phyloP scores from a whole-genome alignment of 2,329 filamentous ascomycete genomes.

The Xylaria polymorpha region DNA sequence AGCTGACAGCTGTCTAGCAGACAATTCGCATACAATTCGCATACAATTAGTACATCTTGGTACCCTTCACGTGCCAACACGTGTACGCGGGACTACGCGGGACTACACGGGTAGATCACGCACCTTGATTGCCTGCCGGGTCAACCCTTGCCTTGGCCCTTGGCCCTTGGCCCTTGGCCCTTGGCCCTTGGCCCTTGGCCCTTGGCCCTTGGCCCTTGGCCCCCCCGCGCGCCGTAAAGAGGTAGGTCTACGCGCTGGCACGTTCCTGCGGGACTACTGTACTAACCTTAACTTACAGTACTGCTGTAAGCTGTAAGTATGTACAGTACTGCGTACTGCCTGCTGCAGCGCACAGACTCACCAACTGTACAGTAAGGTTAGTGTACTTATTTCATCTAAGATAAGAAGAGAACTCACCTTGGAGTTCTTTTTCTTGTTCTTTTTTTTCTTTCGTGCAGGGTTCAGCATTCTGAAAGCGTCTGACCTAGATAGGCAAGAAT shows the following conservation, averaged over 20 bases:
- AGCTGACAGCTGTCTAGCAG: neutral
- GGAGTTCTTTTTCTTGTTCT: slow-evolving; percentile 24
- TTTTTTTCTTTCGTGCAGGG: neutral
- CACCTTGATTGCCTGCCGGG: slow-evolving; percentile 17
- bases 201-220: neutral
- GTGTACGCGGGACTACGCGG: slow-evolving; percentile 21
- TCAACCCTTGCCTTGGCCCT: neutral
- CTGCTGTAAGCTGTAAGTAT: slow-evolving; percentile 20
- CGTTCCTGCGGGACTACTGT: slow-evolving; percentile 1
- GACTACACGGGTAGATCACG: slow-evolving; percentile 14
- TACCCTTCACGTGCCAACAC: slow-evolving; percentile 31
- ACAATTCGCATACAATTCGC: too few relatives aligned
- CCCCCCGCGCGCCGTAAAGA: slow-evolving; percentile 15
- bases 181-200: neutral
- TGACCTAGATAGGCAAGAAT: slow-evolving; percentile 10
- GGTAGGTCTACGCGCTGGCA: slow-evolving; percentile 4
- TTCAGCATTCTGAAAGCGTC: slow-evolving; percentile 22
- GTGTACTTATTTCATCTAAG: slow-evolving; percentile 52
- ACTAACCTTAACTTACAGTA: too few relatives aligned
- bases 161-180: neutral
- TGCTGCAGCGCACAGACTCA: slow-evolving; percentile 53
- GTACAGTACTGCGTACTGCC: neutral
- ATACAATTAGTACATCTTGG: slow-evolving; percentile 7
- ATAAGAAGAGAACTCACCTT: slow-evolving; percentile 55
- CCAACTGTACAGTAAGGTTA: slow-evolving; percentile 51